Evolutionary conservation across 768 basidiomycete genomes (phyloP).

Genomic region (Boletus rubescentipes): DNA sequence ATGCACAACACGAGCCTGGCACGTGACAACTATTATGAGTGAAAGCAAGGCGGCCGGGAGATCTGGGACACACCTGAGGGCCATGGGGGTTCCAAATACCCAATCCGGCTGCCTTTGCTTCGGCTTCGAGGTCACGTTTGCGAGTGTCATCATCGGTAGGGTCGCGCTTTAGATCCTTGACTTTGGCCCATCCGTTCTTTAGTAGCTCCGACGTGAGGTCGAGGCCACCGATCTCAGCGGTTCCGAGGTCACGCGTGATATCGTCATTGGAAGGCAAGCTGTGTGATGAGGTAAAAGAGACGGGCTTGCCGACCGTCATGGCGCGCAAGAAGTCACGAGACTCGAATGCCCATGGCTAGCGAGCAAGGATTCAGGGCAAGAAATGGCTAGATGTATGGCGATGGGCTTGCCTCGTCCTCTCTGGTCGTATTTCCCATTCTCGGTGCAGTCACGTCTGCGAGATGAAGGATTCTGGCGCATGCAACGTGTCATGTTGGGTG

Average conservation of each 20-base stretch:
- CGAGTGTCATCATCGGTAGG: conserved; percentile 74
- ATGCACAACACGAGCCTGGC: conserved; percentile 68
- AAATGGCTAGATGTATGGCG: background rate
- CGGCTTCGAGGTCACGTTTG: conserved; percentile 71
- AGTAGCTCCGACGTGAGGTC: conserved; percentile 80
- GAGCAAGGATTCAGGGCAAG: background rate
- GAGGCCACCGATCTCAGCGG: conserved; percentile 66
- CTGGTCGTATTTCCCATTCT: conserved; percentile 78
- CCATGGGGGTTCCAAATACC: conserved; percentile 88
- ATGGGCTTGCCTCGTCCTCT: conserved; percentile 78
- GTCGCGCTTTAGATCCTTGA: conserved; percentile 86
- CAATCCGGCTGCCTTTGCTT: conserved; percentile 70
- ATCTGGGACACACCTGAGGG: conserved; percentile 48
- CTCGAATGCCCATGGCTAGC: conserved; percentile 86
- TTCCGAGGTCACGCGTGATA: conserved; percentile 74
- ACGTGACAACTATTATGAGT: conserved; percentile 6
- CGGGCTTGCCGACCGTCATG: conserved; percentile 85
- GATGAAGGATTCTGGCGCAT: conserved; percentile 70
- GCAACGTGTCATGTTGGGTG: conserved; percentile 11
- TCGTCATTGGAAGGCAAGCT: conserved; percentile 77
- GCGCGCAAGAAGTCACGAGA: conserved; percentile 89
- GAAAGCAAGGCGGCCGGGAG: background rate
- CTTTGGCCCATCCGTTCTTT: conserved; percentile 87
- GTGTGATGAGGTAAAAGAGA: conserved; percentile 81
- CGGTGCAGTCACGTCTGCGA: conserved; percentile 85